Evolutionary conservation across 441 rosid species (phyloP).

Genomic region (Manihot esculenta): DNA sequence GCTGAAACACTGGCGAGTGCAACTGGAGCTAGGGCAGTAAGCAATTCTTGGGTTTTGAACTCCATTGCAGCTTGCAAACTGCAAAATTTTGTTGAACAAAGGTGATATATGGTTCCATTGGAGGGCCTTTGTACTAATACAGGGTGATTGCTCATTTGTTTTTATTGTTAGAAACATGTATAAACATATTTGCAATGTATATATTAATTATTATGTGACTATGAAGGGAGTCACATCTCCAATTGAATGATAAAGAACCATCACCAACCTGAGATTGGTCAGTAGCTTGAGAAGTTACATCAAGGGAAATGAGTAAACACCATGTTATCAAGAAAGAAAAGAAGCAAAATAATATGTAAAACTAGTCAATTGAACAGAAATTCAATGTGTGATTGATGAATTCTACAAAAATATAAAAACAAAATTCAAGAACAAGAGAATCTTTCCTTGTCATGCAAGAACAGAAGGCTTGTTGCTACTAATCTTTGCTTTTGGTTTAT

Average conservation of each 20-base stretch:
- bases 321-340: slow-evolving; percentile 6
- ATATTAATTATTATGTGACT: neutral
- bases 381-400: slow-evolving; percentile 1
- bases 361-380: slow-evolving; percentile 12
- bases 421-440: neutral
- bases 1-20: slow-evolving; percentile 67
- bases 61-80: slow-evolving; percentile 74
- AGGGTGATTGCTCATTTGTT: neutral
- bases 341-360: slow-evolving; percentile 12
- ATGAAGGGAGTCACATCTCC: neutral
- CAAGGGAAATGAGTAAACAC: neutral
- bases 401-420: slow-evolving; percentile 14
- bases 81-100: slow-evolving; percentile 28
- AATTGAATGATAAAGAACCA: neutral
- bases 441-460: slow-evolving; percentile 20
- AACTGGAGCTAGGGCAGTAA: slow-evolving; percentile 60
- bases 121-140: neutral
- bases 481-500: slow-evolving; percentile 23
- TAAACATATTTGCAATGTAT: neutral
- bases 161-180: neutral
- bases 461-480: slow-evolving; percentile 21
- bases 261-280: neutral
- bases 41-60: slow-evolving; percentile 80
- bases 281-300: neutral
- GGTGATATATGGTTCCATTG: neutral